phyloP scores from a whole-genome alignment of 2,329 filamentous ascomycete species.

The Arachnopeziza araneosa region DNA sequence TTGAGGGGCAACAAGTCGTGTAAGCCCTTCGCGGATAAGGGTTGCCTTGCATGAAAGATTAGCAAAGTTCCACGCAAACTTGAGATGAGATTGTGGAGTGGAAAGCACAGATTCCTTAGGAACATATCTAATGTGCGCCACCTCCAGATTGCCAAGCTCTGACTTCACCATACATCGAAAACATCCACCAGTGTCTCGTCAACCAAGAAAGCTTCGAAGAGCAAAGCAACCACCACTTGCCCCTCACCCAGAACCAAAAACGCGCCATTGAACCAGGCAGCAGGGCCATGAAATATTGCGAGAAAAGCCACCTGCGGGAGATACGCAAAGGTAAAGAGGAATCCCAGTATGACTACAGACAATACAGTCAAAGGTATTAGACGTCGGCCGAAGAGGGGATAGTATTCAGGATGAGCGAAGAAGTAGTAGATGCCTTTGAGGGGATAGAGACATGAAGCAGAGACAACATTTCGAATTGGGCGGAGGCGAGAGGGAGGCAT shows the following conservation, averaged over 20 bases:
- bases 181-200: constrained; percentile 74
- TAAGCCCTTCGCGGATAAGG: constrained; percentile 67
- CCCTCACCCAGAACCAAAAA: constrained; percentile 81
- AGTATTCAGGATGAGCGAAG: constrained; percentile 68
- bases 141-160: too few relatives aligned
- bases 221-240: constrained; percentile 28
- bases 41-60: constrained; percentile 41
- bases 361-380: constrained; percentile 77
- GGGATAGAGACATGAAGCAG: constrained; percentile 42
- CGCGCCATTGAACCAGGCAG: constrained; percentile 85
- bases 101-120: neutral
- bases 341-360: constrained; percentile 74
- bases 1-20: constrained; percentile 61
- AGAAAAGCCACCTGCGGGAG: constrained; percentile 86
- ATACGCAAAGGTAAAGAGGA: constrained; percentile 85
- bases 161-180: constrained; percentile 58
- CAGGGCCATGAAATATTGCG: constrained; percentile 78
- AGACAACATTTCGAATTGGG: constrained; percentile 24
- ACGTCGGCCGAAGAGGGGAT: constrained; percentile 71
- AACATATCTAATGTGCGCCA: too few relatives aligned
- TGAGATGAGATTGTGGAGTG: neutral
- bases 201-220: constrained; percentile 78
- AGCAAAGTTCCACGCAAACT: neutral
- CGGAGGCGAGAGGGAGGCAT: neutral
- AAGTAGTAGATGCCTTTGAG: constrained; percentile 80